These are phyloP conservation scores for Hanseniaspora nectarophila DNA, from an alignment of 805 yeast species.

Conservation along the genomic window DNA sequence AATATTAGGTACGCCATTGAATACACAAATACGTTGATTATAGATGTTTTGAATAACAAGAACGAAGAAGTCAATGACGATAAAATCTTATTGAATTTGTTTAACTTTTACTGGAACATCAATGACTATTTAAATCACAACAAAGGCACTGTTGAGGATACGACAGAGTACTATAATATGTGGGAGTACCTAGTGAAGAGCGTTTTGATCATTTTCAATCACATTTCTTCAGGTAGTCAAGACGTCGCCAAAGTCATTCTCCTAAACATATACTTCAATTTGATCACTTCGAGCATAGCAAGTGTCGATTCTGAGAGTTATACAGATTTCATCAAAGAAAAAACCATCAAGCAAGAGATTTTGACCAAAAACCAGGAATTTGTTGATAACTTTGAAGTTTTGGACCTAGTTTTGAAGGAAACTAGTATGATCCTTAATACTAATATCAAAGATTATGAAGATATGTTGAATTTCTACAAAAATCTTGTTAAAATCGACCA, in stretches of 20 bases:
- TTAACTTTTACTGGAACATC: slow-evolving; percentile 9
- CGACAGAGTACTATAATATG: not conserved
- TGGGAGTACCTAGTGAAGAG: slow-evolving; percentile 1
- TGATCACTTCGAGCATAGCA: slow-evolving; percentile 1
- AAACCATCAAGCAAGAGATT: not conserved
- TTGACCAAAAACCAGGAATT: not conserved
- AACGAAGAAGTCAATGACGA: not conserved
- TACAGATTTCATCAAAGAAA: not conserved
- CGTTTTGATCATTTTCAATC: not conserved
- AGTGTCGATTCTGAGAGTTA: not conserved
- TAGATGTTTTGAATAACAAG: not conserved
- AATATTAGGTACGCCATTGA: not conserved
- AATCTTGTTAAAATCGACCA: not conserved
- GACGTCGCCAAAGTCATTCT: not conserved
- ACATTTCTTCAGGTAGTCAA: not conserved
- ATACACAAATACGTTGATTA: not conserved
- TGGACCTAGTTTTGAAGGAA: slow-evolving; percentile 6
- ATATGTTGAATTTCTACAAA: not conserved
- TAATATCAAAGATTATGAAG: not conserved
- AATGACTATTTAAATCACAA: slow-evolving; percentile 4
- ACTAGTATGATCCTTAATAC: not conserved
- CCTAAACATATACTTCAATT: slow-evolving; percentile 5
- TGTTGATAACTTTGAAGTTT: not conserved
- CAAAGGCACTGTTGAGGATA: no score
- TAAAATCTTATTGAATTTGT: not conserved